Percentiles rank a stretch among this genome's conserved stretches.
Conservation (phyloP, 768 basidiomycete genomes). For the Candolleomyces aberdarensis region DNA sequence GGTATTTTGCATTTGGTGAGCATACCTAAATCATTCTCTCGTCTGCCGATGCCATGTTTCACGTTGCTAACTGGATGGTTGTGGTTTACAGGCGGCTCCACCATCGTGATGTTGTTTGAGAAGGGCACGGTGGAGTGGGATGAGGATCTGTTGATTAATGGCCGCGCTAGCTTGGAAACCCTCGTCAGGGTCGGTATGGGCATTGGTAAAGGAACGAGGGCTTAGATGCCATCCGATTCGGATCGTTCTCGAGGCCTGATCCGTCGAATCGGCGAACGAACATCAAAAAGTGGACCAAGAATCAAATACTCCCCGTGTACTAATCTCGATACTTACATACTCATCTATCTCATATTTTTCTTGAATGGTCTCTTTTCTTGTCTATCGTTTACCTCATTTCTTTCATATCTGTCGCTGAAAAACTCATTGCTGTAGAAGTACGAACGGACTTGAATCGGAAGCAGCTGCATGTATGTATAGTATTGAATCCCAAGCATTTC, state of each 20-base stretch:
- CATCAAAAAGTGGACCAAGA: neutral
- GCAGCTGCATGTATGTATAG: too few species aligned
- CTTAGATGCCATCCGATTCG: neutral
- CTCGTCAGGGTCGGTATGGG: constrained; percentile 87
- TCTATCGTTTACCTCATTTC: neutral
- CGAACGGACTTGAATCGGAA: too few species aligned
- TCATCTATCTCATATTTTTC: neutral
- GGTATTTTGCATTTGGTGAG: constrained; percentile 93
- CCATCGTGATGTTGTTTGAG: constrained; percentile 88
- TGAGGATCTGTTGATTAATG: constrained; percentile 83
- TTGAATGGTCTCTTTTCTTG: neutral
- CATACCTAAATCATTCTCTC: constrained; percentile 5
- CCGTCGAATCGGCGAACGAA: neutral
- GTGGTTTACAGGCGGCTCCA: constrained; percentile 68
- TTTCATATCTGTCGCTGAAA: too few species aligned
- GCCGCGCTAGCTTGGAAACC: constrained; percentile 84
- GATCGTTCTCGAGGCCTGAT: too few species aligned
- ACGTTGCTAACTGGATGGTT: neutral
- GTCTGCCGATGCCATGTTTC: neutral
- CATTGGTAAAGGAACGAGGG: constrained; percentile 44
- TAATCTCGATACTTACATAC: too few species aligned
- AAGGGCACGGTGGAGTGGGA: constrained; percentile 87
- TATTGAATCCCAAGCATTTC: too few species aligned
- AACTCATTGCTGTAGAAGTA: too few species aligned
- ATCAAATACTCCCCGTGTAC: too few species aligned